Evolutionary conservation across 1,139 yeast genomes (phyloP).

Genomic region (Geotrichum macrosporum): DNA sequence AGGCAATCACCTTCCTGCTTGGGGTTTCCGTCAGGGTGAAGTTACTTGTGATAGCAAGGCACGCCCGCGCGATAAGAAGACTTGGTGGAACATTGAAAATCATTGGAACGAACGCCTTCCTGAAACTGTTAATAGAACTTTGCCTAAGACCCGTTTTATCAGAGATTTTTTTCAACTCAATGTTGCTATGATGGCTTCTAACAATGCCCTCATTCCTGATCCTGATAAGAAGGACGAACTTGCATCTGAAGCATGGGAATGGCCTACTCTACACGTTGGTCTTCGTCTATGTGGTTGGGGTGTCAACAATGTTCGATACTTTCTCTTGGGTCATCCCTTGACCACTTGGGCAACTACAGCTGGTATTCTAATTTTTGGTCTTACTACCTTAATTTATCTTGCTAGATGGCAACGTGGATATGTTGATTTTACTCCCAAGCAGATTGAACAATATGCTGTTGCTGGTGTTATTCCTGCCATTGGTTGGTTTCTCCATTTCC

Average conservation of each 20-base stretch:
- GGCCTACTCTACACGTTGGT: constrained; percentile 94
- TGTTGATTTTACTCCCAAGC: constrained; percentile 54
- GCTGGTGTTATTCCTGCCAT: constrained; percentile 88
- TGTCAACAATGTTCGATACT: constrained; percentile 73
- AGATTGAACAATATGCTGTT: constrained; percentile 49
- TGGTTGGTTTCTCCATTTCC: constrained; percentile 91
- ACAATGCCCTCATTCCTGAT: constrained; percentile 93
- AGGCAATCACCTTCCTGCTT: constrained; percentile 76
- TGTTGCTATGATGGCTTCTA: constrained; percentile 98
- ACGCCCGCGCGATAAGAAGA: constrained; percentile 79
- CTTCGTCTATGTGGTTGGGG: constrained; percentile 96
- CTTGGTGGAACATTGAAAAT: constrained; percentile 97
- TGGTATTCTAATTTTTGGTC: constrained; percentile 60
- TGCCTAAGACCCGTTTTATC: constrained; percentile 79
- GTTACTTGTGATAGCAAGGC: constrained; percentile 79
- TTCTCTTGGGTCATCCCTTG: constrained; percentile 86
- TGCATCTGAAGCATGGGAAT: constrained; percentile 94
- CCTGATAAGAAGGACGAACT: constrained; percentile 84
- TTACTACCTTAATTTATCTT: constrained; percentile 52
- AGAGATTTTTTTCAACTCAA: constrained; percentile 89
- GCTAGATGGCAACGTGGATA: constrained; percentile 94
- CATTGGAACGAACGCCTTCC: constrained; percentile 76
- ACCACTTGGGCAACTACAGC: constrained; percentile 89
- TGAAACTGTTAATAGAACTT: constrained; percentile 59
- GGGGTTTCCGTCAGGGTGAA: constrained; percentile 99